Evolutionary conservation across 2,329 filamentous ascomycete genomes (phyloP).

Genomic region (Sphaerulina vaccinii): DNA sequence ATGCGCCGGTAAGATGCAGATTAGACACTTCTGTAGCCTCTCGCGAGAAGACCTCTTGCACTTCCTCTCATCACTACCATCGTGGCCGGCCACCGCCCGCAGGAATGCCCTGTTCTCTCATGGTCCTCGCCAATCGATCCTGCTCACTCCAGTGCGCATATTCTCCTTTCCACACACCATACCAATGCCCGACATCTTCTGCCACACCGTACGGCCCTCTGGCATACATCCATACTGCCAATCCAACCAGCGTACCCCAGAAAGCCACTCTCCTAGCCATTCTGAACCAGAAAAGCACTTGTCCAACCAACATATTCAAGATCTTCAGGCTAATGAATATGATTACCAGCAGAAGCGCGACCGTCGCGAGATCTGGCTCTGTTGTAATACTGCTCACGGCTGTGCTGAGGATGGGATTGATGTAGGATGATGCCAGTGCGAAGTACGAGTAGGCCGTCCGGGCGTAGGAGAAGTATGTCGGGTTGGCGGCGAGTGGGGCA

Average conservation of each 20-base stretch:
- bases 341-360: conserved; percentile 58
- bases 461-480: conserved; percentile 15
- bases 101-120: conserved; percentile 24
- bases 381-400: conserved; percentile 23
- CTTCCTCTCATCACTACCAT: conserved; percentile 11
- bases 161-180: conserved; percentile 40
- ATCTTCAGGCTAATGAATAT: conserved; percentile 65
- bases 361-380: conserved; percentile 50
- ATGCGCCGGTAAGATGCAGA: not conserved
- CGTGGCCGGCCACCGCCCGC: conserved; percentile 7
- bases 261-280: conserved; percentile 63
- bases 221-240: conserved; percentile 57
- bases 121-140: conserved; percentile 30
- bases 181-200: conserved; percentile 53
- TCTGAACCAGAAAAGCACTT: conserved; percentile 75
- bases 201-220: conserved; percentile 65
- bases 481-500: not conserved
- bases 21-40: not conserved
- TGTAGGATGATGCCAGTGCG: conserved; percentile 28
- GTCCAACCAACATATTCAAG: conserved; percentile 66
- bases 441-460: conserved; percentile 24
- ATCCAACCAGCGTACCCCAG: conserved; percentile 59
- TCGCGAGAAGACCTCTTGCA: not conserved
- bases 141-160: conserved; percentile 41
- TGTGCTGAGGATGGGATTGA: conserved; percentile 33